Conservation (phyloP, 2,329 filamentous ascomycete genomes). For the Penicillium griseofulvum region DNA sequence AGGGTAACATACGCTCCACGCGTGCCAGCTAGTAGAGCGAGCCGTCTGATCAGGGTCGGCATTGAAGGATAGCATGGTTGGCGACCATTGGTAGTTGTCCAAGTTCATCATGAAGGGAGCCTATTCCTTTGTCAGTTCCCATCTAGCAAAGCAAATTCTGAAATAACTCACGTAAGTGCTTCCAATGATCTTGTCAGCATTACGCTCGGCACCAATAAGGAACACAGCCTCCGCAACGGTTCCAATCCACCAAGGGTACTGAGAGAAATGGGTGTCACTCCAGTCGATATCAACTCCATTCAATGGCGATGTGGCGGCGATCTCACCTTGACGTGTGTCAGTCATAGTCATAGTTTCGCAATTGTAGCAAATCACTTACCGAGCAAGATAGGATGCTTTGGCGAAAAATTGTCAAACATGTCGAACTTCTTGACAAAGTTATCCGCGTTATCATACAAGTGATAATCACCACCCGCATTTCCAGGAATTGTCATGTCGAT, state of each 20-base stretch:
- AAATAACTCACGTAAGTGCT: conserved; percentile 25
- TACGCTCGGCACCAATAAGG: conserved; percentile 64
- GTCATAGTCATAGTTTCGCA: not conserved
- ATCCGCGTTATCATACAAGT: conserved; percentile 54
- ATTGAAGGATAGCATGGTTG: conserved; percentile 32
- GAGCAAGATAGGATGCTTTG: conserved; percentile 25
- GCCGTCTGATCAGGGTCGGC: conserved; percentile 29
- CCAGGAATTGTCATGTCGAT: conserved; percentile 27
- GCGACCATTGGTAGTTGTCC: conserved; percentile 30
- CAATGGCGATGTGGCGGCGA: conserved; percentile 44
- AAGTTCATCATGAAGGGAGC: conserved; percentile 31
- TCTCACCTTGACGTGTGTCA: conserved; percentile 20
- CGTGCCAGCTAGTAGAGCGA: conserved; percentile 30
- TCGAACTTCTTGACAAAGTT: conserved; percentile 51
- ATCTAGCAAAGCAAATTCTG: rapidly evolving
- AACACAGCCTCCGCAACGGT: conserved; percentile 64
- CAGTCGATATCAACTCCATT: conserved; percentile 44
- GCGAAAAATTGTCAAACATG: conserved; percentile 51
- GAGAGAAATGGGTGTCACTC: conserved; percentile 43
- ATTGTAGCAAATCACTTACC: conserved; percentile 13
- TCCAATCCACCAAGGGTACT: conserved; percentile 59
- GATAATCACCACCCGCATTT: conserved; percentile 40
- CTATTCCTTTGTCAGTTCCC: conserved; percentile 9
- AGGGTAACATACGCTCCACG: conserved; percentile 29
- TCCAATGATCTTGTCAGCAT: conserved; percentile 39